Evolutionary conservation across 176 grass and related monocot species (phyloP), one percentile per base, ranked within the genome.

Genomic region (Stipa capillata): DNA sequence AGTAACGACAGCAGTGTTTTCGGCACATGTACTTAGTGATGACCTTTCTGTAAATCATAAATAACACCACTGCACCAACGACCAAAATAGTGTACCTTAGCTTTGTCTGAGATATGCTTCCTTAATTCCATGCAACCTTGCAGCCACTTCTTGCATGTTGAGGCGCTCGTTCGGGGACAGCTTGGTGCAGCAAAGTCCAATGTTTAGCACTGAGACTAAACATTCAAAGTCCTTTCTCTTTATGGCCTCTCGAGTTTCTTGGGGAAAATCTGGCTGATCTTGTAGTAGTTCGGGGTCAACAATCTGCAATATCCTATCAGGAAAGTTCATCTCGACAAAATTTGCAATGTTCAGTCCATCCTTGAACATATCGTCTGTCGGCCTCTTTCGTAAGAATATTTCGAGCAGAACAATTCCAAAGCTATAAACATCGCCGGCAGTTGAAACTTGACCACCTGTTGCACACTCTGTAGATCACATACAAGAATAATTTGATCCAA

Each of bases 351-450:
- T 77, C 31, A 84, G 11, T 16, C 60, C 72, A 44, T 76, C 69
- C 21, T 42, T 65, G 23, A 83, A 65, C 69, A 74, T 82, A 48
- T 72, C 66, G 35, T 82, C 66, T 8, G 79, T 82, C 15, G 79
- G 79, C 40, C 66, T 82, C 66, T 42, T 82, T 23, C 66, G 20
- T 55, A 72, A 60, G 40, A 82, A 60, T 82, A 72, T 48, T 25
- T 82, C 79, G 36, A 82, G 29, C 31, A 82, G 41, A 59, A 71
- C 40, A 23, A 82, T 72, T 48, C 66, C 79, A 60, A 82, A 82
- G 29, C 79, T 82, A 7, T 82, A 82, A 43, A 72, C 66, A 49
- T 82, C 79, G 1, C 66, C 42, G 60, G 65, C 52, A 7, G 20
- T 48, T 11, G 79, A 36, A 82, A 72, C 41, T 60, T 36, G 39